Evolutionary conservation across 768 basidiomycete genomes (phyloP).

Genomic region (Asterophora parasitica): DNA sequence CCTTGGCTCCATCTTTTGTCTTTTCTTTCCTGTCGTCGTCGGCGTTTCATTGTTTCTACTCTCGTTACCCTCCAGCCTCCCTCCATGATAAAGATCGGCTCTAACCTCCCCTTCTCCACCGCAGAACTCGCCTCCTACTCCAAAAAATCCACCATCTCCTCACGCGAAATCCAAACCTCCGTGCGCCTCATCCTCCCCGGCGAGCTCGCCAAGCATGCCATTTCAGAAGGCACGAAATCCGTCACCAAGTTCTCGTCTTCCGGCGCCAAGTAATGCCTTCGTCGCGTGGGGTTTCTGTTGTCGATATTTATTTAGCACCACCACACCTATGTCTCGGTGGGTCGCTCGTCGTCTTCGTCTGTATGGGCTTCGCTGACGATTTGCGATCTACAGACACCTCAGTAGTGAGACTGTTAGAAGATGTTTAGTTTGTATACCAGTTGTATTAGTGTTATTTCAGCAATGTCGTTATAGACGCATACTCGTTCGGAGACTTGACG

Average conservation of each 20-base stretch:
- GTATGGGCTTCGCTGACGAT: no score
- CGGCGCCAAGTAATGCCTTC: constrained; percentile 42
- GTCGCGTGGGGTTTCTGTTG: background rate
- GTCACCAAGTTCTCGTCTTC: constrained; percentile 59
- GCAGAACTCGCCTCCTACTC: constrained; percentile 95
- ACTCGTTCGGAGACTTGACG: no score
- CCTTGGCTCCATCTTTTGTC: no score
- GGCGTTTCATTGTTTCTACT: no score
- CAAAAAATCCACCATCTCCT: constrained; percentile 98
- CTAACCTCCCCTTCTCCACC: no score
- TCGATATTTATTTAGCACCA: constrained; percentile 6
- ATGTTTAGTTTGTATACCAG: no score
- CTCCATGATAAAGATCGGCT: no score
- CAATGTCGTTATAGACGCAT: background rate
- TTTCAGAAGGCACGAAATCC: constrained; percentile 81
- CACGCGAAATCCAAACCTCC: constrained; percentile 95
- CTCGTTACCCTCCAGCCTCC: no score
- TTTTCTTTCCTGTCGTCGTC: no score
- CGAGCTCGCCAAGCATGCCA: constrained; percentile 97
- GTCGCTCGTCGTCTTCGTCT: background rate
- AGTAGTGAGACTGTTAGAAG: no score
- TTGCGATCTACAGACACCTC: no score
- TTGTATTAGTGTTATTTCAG: no score
- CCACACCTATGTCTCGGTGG: constrained; percentile 4
- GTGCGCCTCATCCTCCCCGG: constrained; percentile 95